Evolutionary conservation across 228 moss, liverwort and hornwort species (phyloP).

Genomic region (Sphagnum fallax): DNA sequence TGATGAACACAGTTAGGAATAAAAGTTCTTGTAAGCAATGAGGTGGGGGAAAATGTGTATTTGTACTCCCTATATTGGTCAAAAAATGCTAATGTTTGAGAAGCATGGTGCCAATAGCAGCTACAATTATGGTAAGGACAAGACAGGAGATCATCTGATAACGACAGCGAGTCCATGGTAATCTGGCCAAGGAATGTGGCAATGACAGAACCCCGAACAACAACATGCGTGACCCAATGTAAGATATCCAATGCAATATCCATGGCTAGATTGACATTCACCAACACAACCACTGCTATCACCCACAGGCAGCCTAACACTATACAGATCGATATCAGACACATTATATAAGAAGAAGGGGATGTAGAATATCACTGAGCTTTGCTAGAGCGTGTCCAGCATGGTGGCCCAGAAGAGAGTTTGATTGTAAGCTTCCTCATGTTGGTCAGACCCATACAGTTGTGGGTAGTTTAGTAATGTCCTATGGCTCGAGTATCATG

Average conservation of each 20-base stretch:
- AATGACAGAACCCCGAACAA: constrained; percentile 59
- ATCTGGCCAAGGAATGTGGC: constrained; percentile 34
- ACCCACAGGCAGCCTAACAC: constrained; percentile 60
- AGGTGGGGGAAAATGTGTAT: no score
- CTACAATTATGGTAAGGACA: constrained; percentile 44
- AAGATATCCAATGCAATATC: constrained; percentile 60
- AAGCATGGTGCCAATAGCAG: constrained; percentile 35
- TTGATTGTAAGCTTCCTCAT: constrained; percentile 55
- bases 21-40: no score
- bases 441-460: constrained; percentile 61
- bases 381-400: constrained; percentile 83
- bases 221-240: constrained; percentile 53
- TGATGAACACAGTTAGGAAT: no score
- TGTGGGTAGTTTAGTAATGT: constrained; percentile 52
- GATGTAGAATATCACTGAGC: constrained; percentile 60
- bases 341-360: constrained; percentile 42
- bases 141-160: constrained; percentile 34
- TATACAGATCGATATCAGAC: constrained; percentile 33
- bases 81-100: neutral
- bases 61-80: no score
- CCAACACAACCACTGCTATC: constrained; percentile 65
- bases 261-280: constrained; percentile 70
- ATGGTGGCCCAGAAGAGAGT: constrained; percentile 73
- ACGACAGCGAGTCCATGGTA: constrained; percentile 28
- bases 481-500: constrained; percentile 37